Evolutionary conservation across 768 basidiomycete species (phyloP).

Genomic region (Russula griseocarnosa): DNA sequence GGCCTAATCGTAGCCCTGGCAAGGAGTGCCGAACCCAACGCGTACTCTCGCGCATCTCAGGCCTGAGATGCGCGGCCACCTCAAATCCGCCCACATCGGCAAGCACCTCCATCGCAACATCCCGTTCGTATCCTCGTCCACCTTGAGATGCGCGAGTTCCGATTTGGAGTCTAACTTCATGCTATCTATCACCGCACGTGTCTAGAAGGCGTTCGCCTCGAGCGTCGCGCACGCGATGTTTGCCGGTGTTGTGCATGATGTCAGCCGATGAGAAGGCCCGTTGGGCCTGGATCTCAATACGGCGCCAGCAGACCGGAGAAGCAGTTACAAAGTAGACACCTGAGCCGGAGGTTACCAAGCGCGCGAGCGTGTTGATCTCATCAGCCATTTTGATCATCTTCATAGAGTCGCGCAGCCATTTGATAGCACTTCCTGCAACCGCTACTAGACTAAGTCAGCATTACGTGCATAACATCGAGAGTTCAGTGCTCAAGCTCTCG

Average conservation of each 20-base stretch:
- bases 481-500: conserved; percentile 34
- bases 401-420: conserved; percentile 95
- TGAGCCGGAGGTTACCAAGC: conserved; percentile 69
- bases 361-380: conserved; percentile 84
- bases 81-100: conserved; percentile 90
- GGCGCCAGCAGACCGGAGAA: conserved; percentile 96
- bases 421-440: conserved; percentile 92
- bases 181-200: conserved; percentile 89
- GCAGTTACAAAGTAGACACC: conserved; percentile 97
- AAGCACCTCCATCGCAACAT: conserved; percentile 79
- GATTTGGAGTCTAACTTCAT: conserved; percentile 88
- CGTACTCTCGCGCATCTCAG: conserved; percentile 98
- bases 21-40: conserved; percentile 89
- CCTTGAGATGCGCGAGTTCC: conserved; percentile 80
- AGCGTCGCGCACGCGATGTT: conserved; percentile 94
- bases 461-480: background rate
- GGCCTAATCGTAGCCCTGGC: conserved; percentile 84
- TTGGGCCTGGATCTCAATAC: conserved; percentile 94
- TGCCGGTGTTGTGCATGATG: conserved; percentile 83
- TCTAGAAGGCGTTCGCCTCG: conserved; percentile 95
- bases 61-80: conserved; percentile 84
- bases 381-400: conserved; percentile 69
- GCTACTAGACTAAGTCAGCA: conserved; percentile 50
- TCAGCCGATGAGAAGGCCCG: conserved; percentile 81
- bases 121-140: conserved; percentile 97